Base-by-base conservation (phyloP, 805 yeast genomes). In the Lipomyces chichibuensis region DNA sequence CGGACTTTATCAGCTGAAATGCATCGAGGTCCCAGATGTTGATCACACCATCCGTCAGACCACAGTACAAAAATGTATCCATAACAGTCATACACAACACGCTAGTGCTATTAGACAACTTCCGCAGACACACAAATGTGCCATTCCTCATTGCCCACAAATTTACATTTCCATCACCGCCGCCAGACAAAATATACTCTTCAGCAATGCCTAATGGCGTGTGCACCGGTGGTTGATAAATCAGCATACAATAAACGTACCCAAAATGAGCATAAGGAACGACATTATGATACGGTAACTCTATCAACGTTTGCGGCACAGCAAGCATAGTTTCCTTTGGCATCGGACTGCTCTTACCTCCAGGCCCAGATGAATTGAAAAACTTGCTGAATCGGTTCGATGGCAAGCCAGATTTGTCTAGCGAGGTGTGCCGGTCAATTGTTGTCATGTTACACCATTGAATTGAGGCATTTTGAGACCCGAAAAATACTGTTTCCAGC, bases 391-490 rank as follows among this genome's bases (percentile, higher is more conserved):
- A 92, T 72, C 96, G 82, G 73, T 64, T 62, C 7, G 66, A 65
- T 2, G 74, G 74, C 60, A 76, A 55, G 79, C 79, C 63, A 75
- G 78, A 66, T n/a, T 39, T 60, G 60, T 70, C 70, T 7, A 20
- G 39, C 8, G 65, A 59, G 13, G 64, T 55, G 57, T 66, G 63
- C 4, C 56, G 49, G 56, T 69, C 32, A 77, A 73, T 71, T 77
- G 64, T 65, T 1, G 60, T 46, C 29, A 71, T 52, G 54, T 83
- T 83, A 65, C 91, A 87, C 87, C 90, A 94, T 54, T 91, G 84
- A 20, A 94, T 84, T 0, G 93, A 85, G 2, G 98, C 97, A 75
- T 93, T 94, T 77, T 95, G 98, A 13, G 97, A 88, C 3, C 99
- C 99, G 73, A 91, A 84, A 69, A 88, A 91, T 3, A 94, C 80